Evolutionary conservation across 495 filamentous ascomycete genomes (phyloP), one percentile per base, ranked within the genome.

Genomic region (Cryomyces minteri): DNA sequence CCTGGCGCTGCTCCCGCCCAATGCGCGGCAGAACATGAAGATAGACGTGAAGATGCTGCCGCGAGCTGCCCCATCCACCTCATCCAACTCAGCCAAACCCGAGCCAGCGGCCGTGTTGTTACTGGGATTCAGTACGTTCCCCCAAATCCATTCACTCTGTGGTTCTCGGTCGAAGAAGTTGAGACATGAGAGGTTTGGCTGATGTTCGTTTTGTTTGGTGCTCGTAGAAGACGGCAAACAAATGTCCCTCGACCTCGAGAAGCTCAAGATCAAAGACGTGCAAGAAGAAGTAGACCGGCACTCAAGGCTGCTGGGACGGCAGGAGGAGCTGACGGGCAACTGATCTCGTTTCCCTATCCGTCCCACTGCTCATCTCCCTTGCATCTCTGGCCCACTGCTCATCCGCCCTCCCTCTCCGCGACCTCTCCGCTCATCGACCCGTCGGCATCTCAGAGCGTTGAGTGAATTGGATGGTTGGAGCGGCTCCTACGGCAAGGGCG

Each of bases 251-350:
- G 73, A 85, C 53, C 61, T 74, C 49, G 79, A 84, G 48, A 76
- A 78, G 54, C 64, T 94, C 62, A 79, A 77, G 55, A 87, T 96
- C 53, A 83, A 84, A 44, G 84, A 88, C 58, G 73, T 95, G 4
- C 67, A 83, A 32, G 84, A 87, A 61, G 85, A 95, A 63, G 77
- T 94, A 36, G 82, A 94, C 58, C 73, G 92, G 45, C 82, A 96
- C 68, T 92, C 84, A 37, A 70, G 92, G 42, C 61, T 64, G 37
- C 61, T 99, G 57, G 75, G 80, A 51, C 74, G 93, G 54, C 75
- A 86, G 64, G 80, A 84, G 49, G 86, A 88, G 51, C 59, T 99
- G 60, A 70, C 76, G 51, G 76, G 73, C 32, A 79, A 51, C 64
- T 46, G 38, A 46, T 38, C 9, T 10, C 34, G 18, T 25, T 25